Evolutionary conservation across 805 yeast species (phyloP).

Genomic region (Kuraishia borneana): DNA sequence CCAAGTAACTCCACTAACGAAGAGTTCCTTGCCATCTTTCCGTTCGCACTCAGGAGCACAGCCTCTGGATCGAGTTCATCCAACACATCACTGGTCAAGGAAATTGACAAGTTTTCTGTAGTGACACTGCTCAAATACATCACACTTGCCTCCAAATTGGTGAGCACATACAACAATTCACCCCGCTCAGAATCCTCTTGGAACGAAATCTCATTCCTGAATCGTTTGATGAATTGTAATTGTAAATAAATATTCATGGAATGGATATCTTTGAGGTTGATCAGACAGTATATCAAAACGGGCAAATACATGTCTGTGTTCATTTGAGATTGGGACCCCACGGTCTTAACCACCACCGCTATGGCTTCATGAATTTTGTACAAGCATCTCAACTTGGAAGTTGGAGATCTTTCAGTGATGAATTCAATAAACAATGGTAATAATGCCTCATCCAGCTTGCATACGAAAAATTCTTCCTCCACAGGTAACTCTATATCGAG

Average conservation of each 20-base stretch:
- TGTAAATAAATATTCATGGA: slow-evolving; percentile 18
- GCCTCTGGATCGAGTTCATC: slow-evolving; percentile 4
- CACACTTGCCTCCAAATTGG: slow-evolving; percentile 24
- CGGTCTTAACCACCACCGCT: slow-evolving; percentile 12
- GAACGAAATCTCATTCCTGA: slow-evolving; percentile 17
- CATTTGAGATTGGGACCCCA: slow-evolving; percentile 5
- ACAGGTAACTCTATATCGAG: slow-evolving; percentile 19
- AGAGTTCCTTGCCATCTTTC: background rate
- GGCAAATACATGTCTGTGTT: slow-evolving; percentile 24
- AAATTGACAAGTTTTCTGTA: slow-evolving; percentile 17
- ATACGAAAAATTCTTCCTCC: slow-evolving; percentile 12
- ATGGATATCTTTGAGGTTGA: slow-evolving; percentile 16
- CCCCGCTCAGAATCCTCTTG: slow-evolving; percentile 14
- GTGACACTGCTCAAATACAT: slow-evolving; percentile 21
- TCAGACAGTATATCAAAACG: slow-evolving; percentile 19
- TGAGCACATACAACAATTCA: slow-evolving; percentile 19
- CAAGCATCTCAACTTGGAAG: slow-evolving; percentile 19
- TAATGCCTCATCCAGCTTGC: slow-evolving; percentile 11
- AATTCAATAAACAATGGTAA: slow-evolving; percentile 19
- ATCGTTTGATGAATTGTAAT: slow-evolving; percentile 20
- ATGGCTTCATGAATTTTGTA: slow-evolving; percentile 17
- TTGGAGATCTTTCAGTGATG: slow-evolving; percentile 21
- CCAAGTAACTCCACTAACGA: background rate
- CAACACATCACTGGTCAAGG: slow-evolving; percentile 6
- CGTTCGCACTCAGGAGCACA: background rate